phyloP scores from a whole-genome alignment of 2,329 filamentous ascomycete genomes.

The Myriosclerotinia curreyana region DNA sequence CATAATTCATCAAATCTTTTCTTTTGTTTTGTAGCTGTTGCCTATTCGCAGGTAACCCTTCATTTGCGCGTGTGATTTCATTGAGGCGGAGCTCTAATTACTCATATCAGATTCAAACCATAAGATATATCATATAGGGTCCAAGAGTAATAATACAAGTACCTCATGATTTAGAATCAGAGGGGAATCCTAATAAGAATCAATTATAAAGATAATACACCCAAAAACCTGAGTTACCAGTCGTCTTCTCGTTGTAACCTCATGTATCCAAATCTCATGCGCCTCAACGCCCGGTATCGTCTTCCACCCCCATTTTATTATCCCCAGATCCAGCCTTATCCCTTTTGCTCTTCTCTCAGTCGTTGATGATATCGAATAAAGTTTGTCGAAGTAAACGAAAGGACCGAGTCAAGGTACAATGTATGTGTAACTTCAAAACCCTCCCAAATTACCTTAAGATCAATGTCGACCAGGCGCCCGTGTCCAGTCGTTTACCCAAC shows the following conservation, averaged over 20 bases:
- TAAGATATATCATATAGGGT: neutral
- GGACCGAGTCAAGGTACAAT: neutral
- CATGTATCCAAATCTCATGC: conserved; percentile 4
- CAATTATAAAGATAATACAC: conserved; percentile 4
- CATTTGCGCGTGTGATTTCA: neutral
- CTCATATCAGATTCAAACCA: neutral
- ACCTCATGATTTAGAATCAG: neutral
- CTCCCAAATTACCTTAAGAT: neutral
- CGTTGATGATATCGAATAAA: neutral
- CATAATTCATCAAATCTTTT: neutral
- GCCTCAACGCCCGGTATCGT: conserved; percentile 3
- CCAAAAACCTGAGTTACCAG: neutral
- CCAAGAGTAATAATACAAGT: neutral
- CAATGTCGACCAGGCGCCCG: conserved; percentile 24
- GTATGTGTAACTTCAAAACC: neutral
- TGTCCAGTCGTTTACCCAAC: conserved; percentile 11
- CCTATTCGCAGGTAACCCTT: neutral
- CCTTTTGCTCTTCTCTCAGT: neutral
- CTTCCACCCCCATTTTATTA: conserved; percentile 1
- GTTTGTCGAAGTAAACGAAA: neutral
- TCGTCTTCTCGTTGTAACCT: conserved; percentile 2
- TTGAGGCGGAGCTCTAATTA: conserved; percentile 2
- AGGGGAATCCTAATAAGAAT: neutral
- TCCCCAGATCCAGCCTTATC: neutral
- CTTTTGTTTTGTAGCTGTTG: conserved; percentile 10